Base-by-base conservation (phyloP, 1,284 basidiomycete species). In the Hemileia vastatrix region DNA sequence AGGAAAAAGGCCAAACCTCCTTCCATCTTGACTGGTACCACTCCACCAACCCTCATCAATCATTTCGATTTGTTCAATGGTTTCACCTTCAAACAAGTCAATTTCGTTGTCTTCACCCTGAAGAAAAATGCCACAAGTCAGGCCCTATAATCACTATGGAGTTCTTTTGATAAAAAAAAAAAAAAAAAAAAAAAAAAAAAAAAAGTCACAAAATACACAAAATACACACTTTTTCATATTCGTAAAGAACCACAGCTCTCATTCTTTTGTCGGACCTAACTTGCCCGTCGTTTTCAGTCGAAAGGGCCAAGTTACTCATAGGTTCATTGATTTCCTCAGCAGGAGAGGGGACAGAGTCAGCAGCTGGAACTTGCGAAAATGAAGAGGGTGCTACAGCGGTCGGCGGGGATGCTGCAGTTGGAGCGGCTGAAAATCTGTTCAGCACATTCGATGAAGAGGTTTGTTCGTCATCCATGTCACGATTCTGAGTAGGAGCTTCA, bases 31-130 rank as follows among this genome's bases (percentile, higher is more conserved):
- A 36, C 84, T 84, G 48, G 83, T 79, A 31, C 88, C 90, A 66
- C 79, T 82, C 90, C 90, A 92, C 90, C 80, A 82, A 32, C 79
- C 79, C 43, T 68, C 67, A 40, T 68, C 67, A n/a, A 90, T 74
- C 76, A 88, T 83, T 75, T 91, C 88, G 51, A 93, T 84, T 67
- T 87, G 82, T 57, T 86, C 83, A 59, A 94, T 84, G 43, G 85
- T 77, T 72, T 92, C 88, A 54, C 89, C 91, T 75, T 93, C 90
- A 1, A 79, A 69, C 19, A 95, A 80, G 57, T 77, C 77, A 77
- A 94, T 84, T 73, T 95, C 91, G 71, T 91, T 90, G 66, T 90
- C 86, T 76, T 90, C 88, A 51, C 57, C 64, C 55, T 64, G 11
- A 6, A 54, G 43, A 9, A 43, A 13, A 43, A 24, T 62, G 21